Evolutionary conservation across 1,284 basidiomycete species (phyloP).

Genomic region (Irpex sp.): DNA sequence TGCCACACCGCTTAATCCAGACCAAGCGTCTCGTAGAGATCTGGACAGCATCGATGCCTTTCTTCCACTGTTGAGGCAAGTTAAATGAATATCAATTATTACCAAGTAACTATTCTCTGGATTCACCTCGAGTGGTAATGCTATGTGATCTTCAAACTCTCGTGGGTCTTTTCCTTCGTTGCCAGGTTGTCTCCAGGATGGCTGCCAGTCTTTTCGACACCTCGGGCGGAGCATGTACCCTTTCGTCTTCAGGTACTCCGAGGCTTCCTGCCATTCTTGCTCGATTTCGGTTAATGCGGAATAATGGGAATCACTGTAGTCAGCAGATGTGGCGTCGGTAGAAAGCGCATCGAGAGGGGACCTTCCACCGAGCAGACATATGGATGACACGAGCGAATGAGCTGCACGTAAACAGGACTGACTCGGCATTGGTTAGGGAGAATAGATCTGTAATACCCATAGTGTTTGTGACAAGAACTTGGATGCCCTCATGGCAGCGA

Average conservation of each 20-base stretch:
- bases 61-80: not conserved
- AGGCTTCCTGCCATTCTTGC: not conserved
- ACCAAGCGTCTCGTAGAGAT: not conserved
- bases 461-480: no score
- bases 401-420: no score
- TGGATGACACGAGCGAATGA: no score
- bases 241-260: not conserved
- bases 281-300: not conserved
- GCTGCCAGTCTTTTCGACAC: not conserved
- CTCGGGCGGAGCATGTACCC: constrained; percentile 1
- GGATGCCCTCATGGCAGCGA: no score
- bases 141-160: not conserved
- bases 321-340: not conserved
- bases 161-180: not conserved
- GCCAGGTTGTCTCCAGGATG: not conserved
- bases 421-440: no score
- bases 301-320: not conserved
- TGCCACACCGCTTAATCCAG: not conserved
- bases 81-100: not conserved
- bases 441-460: no score
- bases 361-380: no score
- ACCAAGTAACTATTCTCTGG: not conserved
- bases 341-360: no score
- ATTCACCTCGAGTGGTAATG: not conserved
- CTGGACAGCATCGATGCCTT: not conserved